Evolutionary conservation across 768 basidiomycete species (phyloP).

Genomic region (Leccinum aurantiacum): DNA sequence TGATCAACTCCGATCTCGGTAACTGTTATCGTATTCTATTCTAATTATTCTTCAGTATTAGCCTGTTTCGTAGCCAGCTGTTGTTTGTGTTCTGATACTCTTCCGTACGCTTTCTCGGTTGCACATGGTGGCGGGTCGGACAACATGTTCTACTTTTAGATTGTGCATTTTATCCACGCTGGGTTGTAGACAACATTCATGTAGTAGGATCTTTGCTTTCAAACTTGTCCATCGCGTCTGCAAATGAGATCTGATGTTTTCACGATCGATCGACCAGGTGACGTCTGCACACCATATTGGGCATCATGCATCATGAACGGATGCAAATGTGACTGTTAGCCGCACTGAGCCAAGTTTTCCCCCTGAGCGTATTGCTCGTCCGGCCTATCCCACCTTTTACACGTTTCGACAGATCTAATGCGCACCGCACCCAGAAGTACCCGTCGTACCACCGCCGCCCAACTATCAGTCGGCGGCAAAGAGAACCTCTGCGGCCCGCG

Average conservation of each 20-base stretch:
- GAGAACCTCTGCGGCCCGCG: conserved; percentile 11
- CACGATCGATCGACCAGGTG: not conserved
- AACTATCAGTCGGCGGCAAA: conserved; percentile 12
- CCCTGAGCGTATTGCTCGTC: conserved; percentile 2
- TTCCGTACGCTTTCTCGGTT: conserved; percentile 1
- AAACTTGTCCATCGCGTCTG: not conserved
- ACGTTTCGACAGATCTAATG: conserved; percentile 21
- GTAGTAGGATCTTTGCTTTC: not conserved
- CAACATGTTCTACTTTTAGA: not conserved
- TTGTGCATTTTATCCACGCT: not conserved
- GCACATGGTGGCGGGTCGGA: not conserved
- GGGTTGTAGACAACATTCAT: not conserved
- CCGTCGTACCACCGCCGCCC: conserved; percentile 21
- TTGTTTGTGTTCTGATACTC: conserved; percentile 12
- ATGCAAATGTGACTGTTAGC: conserved; percentile 19
- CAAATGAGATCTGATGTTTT: not conserved
- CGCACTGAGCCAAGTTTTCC: conserved; percentile 8
- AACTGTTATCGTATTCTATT: conserved; percentile 16
- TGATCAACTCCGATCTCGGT: conserved; percentile 1
- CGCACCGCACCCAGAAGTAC: conserved; percentile 26
- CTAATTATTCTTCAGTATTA: conserved; percentile 34
- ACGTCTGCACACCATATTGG: not conserved
- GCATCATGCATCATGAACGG: not conserved
- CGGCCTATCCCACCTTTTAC: conserved; percentile 22
- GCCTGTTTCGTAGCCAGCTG: not conserved